Evolutionary conservation across 139 green algal genomes (phyloP).

Genomic region (Chlorella sp.): DNA sequence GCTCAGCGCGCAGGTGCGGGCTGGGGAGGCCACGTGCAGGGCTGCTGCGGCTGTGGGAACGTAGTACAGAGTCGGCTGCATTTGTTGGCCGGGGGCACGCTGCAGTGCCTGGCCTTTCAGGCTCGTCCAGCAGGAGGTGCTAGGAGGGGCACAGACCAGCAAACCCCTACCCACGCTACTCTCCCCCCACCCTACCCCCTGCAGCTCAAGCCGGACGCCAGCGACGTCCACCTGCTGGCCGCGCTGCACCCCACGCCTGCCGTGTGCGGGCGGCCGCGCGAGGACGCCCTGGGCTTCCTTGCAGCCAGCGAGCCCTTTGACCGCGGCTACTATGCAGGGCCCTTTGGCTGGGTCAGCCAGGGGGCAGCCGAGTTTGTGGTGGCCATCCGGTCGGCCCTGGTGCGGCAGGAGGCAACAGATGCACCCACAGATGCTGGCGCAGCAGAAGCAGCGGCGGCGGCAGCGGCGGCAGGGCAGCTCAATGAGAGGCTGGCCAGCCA

Average conservation of each 20-base stretch:
- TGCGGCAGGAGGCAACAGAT: conserved; percentile 38
- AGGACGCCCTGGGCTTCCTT: conserved; percentile 50
- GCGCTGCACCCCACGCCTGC: conserved; percentile 92
- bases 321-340: conserved; percentile 94
- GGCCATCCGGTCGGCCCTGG: conserved; percentile 94
- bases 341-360: conserved; percentile 92
- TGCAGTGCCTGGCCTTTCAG: neutral
- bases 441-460: neutral
- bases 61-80: too few species aligned
- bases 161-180: too few species aligned
- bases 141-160: too few species aligned
- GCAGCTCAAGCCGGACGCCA: conserved; percentile 22
- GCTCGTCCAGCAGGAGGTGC: neutral
- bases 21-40: neutral
- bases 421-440: too few species aligned
- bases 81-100: too few species aligned
- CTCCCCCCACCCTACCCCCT: neutral
- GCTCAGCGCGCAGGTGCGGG: conserved; percentile 74
- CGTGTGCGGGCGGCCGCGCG: conserved; percentile 83
- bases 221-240: conserved; percentile 54
- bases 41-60: too few species aligned
- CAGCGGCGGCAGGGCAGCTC: conserved; percentile 1
- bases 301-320: conserved; percentile 88
- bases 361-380: conserved; percentile 94
- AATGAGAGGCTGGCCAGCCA: conserved; percentile 6